Evolutionary conservation across 306 rosid genomes (phyloP).

Genomic region (Corylus americana): DNA sequence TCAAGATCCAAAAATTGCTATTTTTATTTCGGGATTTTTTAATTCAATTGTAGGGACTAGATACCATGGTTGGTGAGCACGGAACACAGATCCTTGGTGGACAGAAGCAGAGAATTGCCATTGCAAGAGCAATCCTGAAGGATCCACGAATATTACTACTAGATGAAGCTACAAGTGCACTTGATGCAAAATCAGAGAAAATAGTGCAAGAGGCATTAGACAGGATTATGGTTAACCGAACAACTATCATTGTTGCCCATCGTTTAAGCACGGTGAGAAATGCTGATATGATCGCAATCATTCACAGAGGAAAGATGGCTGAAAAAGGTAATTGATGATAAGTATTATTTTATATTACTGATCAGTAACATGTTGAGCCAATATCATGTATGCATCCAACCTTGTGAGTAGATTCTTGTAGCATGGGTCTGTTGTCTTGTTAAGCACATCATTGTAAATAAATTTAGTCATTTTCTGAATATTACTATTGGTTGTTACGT

Average conservation of each 20-base stretch:
- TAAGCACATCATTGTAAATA: background rate
- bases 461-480: background rate
- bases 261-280: conserved; percentile 88
- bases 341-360: background rate
- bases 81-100: conserved; percentile 93
- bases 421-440: background rate
- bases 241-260: conserved; percentile 87
- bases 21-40: background rate
- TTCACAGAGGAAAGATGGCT: conserved; percentile 90
- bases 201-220: conserved; percentile 88
- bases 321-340: conserved; percentile 61
- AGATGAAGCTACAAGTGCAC: conserved; percentile 95
- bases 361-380: background rate
- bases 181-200: conserved; percentile 90
- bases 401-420: no score
- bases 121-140: conserved; percentile 87
- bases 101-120: conserved; percentile 88
- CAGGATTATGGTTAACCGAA: conserved; percentile 79
- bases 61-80: conserved; percentile 88
- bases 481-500: no score
- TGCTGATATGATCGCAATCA: conserved; percentile 85
- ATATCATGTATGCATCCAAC: background rate
- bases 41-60: conserved; percentile 46
- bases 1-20: background rate
- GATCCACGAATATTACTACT: conserved; percentile 80